Evolutionary conservation across 2,329 filamentous ascomycete species (phyloP), one percentile per base, ranked within the genome.

Genomic region (Colletotrichum euphorbiae): DNA sequence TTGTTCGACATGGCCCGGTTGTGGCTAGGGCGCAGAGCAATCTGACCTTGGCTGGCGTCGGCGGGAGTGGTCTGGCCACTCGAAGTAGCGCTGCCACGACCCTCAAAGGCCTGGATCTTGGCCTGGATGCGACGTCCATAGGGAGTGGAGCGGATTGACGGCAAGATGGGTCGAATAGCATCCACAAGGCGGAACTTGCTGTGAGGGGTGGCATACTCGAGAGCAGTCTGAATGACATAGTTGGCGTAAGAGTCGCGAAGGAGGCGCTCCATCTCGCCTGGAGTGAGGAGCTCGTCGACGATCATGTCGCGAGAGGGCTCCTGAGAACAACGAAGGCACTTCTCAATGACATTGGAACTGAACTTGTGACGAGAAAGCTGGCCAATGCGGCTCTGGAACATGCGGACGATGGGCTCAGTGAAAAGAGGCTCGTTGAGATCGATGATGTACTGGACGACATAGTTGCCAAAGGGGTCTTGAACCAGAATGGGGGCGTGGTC

Each of bases 281-380:
- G 87, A 8, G 81, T 76, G 65, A 90, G 84, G 76, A 99, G 90
- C 82, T 98, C 96, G 40, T 92, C 88, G 67, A 98, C 91, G 80
- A 99, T 90, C 78, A 90, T 85, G 73, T 93, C 91, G 77, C 91
- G 94, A 58, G 91, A 91, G 9, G 87, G 83, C 24, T 89, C 84
- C 69, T 92, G 89, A 40, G 94, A 91, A 77, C 93, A 97, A 64
- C 96, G 93, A 67, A 98, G 83, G 75, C 92, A 94, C 79, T 99
- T 99, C 83, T 99, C 96, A 71, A 99, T 95, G 66, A 99, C 96
- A 74, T 99, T 99, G 75, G 96, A 98, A 82, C 94, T 98, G 83
- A 99, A 99, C 81, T 99, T 99, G 83, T 99, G 96, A 78, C 94
- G 94, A 6, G 96, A 98, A 15, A 87, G 87, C 80, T 80, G 87